Evolutionary conservation across 805 yeast genomes (phyloP).

Genomic region (Cyberlindnera mrakii): DNA sequence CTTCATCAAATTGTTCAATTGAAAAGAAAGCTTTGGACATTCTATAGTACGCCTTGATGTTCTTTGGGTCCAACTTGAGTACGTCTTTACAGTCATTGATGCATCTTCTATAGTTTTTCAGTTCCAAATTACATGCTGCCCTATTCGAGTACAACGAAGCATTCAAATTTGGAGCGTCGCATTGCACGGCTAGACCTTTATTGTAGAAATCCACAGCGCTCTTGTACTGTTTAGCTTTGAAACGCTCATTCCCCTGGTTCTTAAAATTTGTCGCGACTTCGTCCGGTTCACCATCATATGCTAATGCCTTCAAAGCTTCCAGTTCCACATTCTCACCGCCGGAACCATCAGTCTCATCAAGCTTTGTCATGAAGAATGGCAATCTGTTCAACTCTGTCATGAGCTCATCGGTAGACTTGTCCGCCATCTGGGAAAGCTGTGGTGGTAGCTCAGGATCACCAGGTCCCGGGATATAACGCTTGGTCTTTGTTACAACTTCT

Average conservation of each 20-base stretch:
- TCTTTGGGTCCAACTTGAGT: slow-evolving; percentile 56
- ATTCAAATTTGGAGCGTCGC: slow-evolving; percentile 49
- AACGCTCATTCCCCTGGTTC: slow-evolving; percentile 88
- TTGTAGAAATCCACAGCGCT: slow-evolving; percentile 76
- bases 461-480: slow-evolving; percentile 39
- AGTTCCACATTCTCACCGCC: slow-evolving; percentile 70
- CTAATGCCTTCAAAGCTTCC: slow-evolving; percentile 87
- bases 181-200: slow-evolving; percentile 69
- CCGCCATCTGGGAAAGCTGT: slow-evolving; percentile 56
- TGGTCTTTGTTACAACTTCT: slow-evolving; percentile 21
- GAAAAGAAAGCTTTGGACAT: slow-evolving; percentile 75
- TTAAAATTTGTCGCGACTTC: slow-evolving; percentile 88
- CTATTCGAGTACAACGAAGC: slow-evolving; percentile 70
- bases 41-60: slow-evolving; percentile 79
- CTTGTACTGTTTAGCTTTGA: slow-evolving; percentile 59
- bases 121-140: slow-evolving; percentile 86
- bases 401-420: slow-evolving; percentile 70
- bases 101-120: slow-evolving; percentile 78
- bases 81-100: slow-evolving; percentile 81
- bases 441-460: slow-evolving; percentile 77
- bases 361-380: slow-evolving; percentile 91
- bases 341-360: slow-evolving; percentile 70
- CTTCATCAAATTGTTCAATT: slow-evolving; percentile 67
- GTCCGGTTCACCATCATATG: slow-evolving; percentile 92
- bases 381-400: slow-evolving; percentile 70